These are phyloP conservation scores for Boletus eberwhitei DNA, from an alignment of 768 basidiomycete species.

Conservation along the genomic window DNA sequence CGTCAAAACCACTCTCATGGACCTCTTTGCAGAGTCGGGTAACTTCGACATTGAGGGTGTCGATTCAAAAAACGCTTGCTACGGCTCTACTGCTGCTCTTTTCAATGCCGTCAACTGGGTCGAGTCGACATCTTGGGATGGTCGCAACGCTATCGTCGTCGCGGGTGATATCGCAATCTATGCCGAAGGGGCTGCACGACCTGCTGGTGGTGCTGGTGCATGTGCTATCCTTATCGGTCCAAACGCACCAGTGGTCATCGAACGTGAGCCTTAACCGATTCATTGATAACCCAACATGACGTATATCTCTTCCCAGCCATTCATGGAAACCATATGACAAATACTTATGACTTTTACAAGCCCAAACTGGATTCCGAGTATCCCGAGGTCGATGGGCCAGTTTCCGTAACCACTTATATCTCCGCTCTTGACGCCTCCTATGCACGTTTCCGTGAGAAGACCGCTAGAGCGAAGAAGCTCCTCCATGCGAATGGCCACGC, in stretches of 20 bases:
- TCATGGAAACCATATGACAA: conserved; percentile 96
- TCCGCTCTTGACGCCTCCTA: conserved; percentile 91
- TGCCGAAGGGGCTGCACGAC: conserved; percentile 91
- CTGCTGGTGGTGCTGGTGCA: conserved; percentile 96
- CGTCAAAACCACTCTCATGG: conserved; percentile 97
- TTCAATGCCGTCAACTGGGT: conserved; percentile 99
- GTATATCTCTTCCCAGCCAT: conserved; percentile 54
- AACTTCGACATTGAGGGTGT: conserved; percentile 98
- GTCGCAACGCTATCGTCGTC: conserved; percentile 95
- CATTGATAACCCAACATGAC: conserved; percentile 5
- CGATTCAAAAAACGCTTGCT: conserved; percentile 99
- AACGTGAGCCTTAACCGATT: conserved; percentile 61
- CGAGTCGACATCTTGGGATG: conserved; percentile 95
- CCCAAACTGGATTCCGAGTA: conserved; percentile 93
- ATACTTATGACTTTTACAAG: conserved; percentile 99
- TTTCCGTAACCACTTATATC: conserved; percentile 93
- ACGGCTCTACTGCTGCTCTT: conserved; percentile 96
- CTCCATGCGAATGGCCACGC: conserved; percentile 33
- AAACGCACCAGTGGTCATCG: conserved; percentile 89
- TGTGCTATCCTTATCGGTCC: conserved; percentile 95
- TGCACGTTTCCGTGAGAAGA: conserved; percentile 77
- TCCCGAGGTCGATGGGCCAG: conserved; percentile 95
- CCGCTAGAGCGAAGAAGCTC: conserved; percentile 59
- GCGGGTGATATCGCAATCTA: conserved; percentile 98
- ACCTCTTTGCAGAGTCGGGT: conserved; percentile 88